Percentiles rank a stretch among this genome's conserved stretches.
These are phyloP conservation scores for Aspergillus olivimuriae DNA, from an alignment of 495 filamentous ascomycete species.

Conservation along the genomic window DNA sequence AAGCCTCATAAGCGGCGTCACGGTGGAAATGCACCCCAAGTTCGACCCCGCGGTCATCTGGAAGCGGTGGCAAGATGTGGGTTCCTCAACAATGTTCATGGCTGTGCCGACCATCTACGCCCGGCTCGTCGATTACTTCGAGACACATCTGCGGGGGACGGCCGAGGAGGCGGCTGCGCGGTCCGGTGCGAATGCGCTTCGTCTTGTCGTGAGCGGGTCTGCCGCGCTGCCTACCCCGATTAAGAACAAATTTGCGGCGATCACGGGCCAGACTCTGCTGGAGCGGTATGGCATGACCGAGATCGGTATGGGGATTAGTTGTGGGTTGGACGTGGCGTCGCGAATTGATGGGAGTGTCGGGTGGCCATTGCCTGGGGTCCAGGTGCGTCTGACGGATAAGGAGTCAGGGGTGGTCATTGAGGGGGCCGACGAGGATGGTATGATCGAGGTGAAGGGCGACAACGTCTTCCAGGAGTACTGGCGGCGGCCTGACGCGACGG, in stretches of 20 bases:
- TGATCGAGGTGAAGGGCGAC: conserved; percentile 40
- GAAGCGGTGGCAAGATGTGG: conserved; percentile 32
- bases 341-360: conserved; percentile 41
- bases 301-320: conserved; percentile 43
- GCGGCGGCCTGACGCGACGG: conserved; percentile 36
- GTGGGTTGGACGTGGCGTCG: conserved; percentile 28
- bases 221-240: conserved; percentile 40
- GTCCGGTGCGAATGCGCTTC: conserved; percentile 27
- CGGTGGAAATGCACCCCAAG: conserved; percentile 40
- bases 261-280: conserved; percentile 35
- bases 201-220: conserved; percentile 36
- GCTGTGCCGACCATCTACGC: conserved; percentile 44
- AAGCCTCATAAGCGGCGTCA: conserved; percentile 31
- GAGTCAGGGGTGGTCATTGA: conserved; percentile 32
- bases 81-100: conserved; percentile 39
- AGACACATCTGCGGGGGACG: conserved; percentile 35
- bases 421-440: conserved; percentile 31
- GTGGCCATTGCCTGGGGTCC: conserved; percentile 39
- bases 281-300: conserved; percentile 45
- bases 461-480: conserved; percentile 43
- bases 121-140: conserved; percentile 41
- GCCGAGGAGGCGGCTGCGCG: conserved; percentile 25
- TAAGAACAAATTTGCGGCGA: conserved; percentile 35
- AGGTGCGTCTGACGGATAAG: conserved; percentile 36
- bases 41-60: conserved; percentile 41